Percentiles rank a stretch among this genome's conserved stretches.
These are phyloP conservation scores for Soucietia sequanensis DNA, from an alignment of 805 yeast genomes.

Conservation along the genomic window DNA sequence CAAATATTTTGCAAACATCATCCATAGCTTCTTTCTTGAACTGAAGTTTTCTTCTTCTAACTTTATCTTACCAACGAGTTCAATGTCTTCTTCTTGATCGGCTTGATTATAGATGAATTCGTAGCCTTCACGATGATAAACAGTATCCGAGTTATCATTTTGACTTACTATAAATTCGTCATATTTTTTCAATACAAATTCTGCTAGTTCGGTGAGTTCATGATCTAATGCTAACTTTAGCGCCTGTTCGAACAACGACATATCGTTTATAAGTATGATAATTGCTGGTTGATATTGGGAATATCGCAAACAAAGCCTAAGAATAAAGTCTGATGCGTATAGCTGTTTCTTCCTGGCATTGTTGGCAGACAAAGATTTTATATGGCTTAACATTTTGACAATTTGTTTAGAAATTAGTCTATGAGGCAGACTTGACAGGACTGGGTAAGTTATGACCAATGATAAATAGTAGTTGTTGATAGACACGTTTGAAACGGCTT, in stretches of 20 bases:
- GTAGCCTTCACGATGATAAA: constrained; percentile 15
- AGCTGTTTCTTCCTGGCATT: constrained; percentile 10
- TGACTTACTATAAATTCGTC: constrained; percentile 20
- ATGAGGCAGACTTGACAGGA: constrained; percentile 1
- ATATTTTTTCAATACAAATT: constrained; percentile 31
- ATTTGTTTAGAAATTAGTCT: constrained; percentile 25
- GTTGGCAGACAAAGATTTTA: constrained; percentile 16
- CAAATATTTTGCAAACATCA: constrained; percentile 57
- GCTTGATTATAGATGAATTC: constrained; percentile 53
- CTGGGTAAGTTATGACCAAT: constrained; percentile 52
- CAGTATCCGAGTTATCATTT: constrained; percentile 1
- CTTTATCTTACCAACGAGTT: constrained; percentile 24
- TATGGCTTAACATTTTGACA: constrained; percentile 24
- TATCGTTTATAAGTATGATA: constrained; percentile 60
- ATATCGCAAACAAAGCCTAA: constrained; percentile 67
- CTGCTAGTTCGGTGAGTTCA: constrained; percentile 55
- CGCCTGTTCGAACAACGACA: constrained; percentile 78
- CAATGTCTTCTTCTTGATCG: constrained; percentile 43
- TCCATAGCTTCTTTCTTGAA: constrained; percentile 70
- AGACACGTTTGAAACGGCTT: constrained; percentile 38
- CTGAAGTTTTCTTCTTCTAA: constrained; percentile 34
- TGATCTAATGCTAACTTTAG: constrained; percentile 67
- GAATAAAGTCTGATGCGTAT: constrained; percentile 71
- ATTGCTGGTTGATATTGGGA: constrained; percentile 65
- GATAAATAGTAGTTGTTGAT: constrained; percentile 73